Evolutionary conservation across 768 basidiomycete genomes (phyloP).

Genomic region (Pisolithus marmoratus): DNA sequence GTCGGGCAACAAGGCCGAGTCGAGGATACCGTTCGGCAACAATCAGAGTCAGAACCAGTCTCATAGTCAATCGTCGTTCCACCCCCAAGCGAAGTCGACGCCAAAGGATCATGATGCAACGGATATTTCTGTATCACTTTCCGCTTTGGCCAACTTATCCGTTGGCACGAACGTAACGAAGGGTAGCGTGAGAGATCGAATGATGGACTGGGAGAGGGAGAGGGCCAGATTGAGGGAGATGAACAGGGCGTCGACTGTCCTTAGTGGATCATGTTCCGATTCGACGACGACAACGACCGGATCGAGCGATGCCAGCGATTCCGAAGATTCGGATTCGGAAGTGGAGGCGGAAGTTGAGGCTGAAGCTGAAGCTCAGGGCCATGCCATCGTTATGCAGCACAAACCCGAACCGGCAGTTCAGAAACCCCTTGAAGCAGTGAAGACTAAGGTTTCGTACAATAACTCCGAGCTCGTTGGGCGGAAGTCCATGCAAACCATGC

Average conservation of each 20-base stretch:
- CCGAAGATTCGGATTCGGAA: constrained; percentile 21
- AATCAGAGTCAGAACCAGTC: constrained; percentile 8
- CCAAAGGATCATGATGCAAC: constrained; percentile 10
- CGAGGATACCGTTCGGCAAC: constrained; percentile 1
- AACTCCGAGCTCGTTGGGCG: constrained; percentile 3
- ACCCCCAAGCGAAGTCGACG: constrained; percentile 10
- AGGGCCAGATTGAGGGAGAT: constrained; percentile 65
- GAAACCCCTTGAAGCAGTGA: background rate
- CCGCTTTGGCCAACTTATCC: constrained; percentile 15
- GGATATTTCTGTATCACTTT: background rate
- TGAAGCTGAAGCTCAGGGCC: constrained; percentile 12
- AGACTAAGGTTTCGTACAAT: background rate
- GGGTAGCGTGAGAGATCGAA: constrained; percentile 48
- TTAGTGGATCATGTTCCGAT: constrained; percentile 9
- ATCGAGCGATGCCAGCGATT: constrained; percentile 7
- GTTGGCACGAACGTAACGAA: constrained; percentile 13
- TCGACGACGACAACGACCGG: background rate
- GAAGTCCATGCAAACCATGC: constrained; percentile 5
- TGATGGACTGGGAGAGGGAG: constrained; percentile 74
- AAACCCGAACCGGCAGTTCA: background rate
- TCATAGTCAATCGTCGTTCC: background rate
- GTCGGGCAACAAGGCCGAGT: constrained; percentile 5
- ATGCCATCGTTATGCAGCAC: constrained; percentile 5
- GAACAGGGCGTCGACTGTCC: constrained; percentile 31
- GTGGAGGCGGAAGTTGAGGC: constrained; percentile 24